These are phyloP conservation scores for Euclidium syriacum DNA, from an alignment of 345 rosid species.

Conservation along the genomic window DNA sequence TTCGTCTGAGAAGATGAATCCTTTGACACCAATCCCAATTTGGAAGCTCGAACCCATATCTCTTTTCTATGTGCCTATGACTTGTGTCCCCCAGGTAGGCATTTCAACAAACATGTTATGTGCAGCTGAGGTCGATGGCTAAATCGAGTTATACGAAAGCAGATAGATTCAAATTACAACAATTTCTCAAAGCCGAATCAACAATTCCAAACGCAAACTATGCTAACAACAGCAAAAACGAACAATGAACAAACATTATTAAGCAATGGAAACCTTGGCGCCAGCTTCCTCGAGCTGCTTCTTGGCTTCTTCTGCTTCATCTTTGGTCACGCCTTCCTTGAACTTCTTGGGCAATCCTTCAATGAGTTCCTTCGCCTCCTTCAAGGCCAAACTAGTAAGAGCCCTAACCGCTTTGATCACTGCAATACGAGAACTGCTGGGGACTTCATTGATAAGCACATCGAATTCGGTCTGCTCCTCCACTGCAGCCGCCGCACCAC, in stretches of 20 bases:
- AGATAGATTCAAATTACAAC: slow-evolving; percentile 12
- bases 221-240: neutral
- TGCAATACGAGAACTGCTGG: slow-evolving; percentile 58
- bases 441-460: slow-evolving; percentile 73
- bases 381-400: slow-evolving; percentile 69
- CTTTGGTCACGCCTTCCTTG: slow-evolving; percentile 64
- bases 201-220: slow-evolving; percentile 8
- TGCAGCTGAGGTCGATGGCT: neutral
- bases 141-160: neutral
- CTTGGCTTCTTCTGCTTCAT: slow-evolving; percentile 89
- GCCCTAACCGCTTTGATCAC: slow-evolving; percentile 84
- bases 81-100: no score
- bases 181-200: slow-evolving; percentile 20
- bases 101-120: slow-evolving; percentile 22
- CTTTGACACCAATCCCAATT: no score
- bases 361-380: slow-evolving; percentile 83
- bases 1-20: no score
- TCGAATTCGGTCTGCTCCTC: slow-evolving; percentile 88
- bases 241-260: no score
- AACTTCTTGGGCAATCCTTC: slow-evolving; percentile 91
- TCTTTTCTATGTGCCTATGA: no score
- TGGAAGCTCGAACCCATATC: no score
- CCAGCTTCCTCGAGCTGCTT: slow-evolving; percentile 88
- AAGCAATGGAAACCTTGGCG: slow-evolving; percentile 59
- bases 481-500: slow-evolving; percentile 30